Conservation (phyloP, 306 rosid genomes). For the Trifolium subterraneum region DNA sequence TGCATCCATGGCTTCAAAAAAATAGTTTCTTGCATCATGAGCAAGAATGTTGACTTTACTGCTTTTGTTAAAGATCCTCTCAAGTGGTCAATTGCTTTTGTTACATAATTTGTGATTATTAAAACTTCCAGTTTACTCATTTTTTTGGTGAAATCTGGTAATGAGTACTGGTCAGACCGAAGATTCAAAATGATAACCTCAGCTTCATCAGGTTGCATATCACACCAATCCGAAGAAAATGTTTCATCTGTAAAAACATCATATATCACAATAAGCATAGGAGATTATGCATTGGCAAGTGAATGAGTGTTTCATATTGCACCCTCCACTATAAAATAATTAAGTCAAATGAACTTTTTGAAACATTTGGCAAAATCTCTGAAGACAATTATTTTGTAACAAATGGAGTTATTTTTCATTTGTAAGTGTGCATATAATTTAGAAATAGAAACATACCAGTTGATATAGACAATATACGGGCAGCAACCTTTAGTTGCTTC, state of each 20-base stretch:
- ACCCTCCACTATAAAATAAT: background rate
- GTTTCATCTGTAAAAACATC: constrained; percentile 57
- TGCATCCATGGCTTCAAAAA: too few species aligned
- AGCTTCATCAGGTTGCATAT: constrained; percentile 53
- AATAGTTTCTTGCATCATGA: too few species aligned
- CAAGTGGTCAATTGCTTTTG: too few species aligned
- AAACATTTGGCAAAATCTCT: background rate
- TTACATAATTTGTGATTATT: constrained; percentile 56
- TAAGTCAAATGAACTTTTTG: background rate
- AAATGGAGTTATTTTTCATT: background rate
- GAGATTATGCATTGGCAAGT: background rate
- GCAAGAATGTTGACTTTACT: too few species aligned
- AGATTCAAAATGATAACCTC: constrained; percentile 68
- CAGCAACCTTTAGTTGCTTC: constrained; percentile 39
- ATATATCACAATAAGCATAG: background rate
- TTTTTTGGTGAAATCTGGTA: constrained; percentile 50
- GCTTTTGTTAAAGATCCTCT: too few species aligned
- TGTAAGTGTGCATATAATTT: background rate
- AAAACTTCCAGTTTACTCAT: constrained; percentile 63
- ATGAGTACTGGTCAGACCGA: constrained; percentile 42
- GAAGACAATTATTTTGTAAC: constrained; percentile 7
- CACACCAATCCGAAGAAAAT: constrained; percentile 52
- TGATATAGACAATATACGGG: constrained; percentile 59
- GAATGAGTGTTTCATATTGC: background rate
- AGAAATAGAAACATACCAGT: constrained; percentile 57